Base-by-base conservation (phyloP, 2,329 filamentous ascomycete species). In the Teratosphaeria zuluensis region DNA sequence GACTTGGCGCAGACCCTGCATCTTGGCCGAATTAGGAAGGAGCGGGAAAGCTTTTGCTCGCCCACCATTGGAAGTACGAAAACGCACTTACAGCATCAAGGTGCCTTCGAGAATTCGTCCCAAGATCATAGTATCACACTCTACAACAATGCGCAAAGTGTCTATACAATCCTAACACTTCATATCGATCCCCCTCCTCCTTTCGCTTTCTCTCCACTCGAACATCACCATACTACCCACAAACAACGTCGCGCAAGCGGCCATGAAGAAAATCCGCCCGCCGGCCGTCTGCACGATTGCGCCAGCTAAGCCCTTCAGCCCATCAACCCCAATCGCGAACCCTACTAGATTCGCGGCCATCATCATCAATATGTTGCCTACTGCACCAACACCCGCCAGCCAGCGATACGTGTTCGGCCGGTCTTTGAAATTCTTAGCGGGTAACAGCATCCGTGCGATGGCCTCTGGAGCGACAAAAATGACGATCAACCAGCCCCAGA, bases 401-500 rank as follows among this genome's bases (percentile, higher is more conserved):
- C 92, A 81, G 30, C 94, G 84, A 71, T 96, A 96, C 2, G 81
- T 73, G 55, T 84, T 87, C 1, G 89, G 89, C 0, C 80, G 77
- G 24, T 79, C 76, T 66, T 85, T 84, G 85, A 88, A 97, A 64
- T 83, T 84, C 48, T 79, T 80, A 56, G 80, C 78, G 0, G 92
- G 92, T 72, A 99, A 95, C 0, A 92, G 59, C 46, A 84, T 77
- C 0, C 79, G 78, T 0, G 85, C 90, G 7, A 88, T 76, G 65
- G 92, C 83, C 77, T 99, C 94, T 0, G 94, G 94, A 6, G 96
- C 72, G 73, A 99, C 90, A 75, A 99, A 99, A 28, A 97, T 76
- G 0, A 95, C 92, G 63, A 99, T 85, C 46, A 99, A 81, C 94
- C 94, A 99, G 31, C 94, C 92, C 94, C 94, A 99, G 73, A 95